phyloP scores from a whole-genome alignment of 2,329 filamentous ascomycete genomes.

The Colletotrichum theobromicola region DNA sequence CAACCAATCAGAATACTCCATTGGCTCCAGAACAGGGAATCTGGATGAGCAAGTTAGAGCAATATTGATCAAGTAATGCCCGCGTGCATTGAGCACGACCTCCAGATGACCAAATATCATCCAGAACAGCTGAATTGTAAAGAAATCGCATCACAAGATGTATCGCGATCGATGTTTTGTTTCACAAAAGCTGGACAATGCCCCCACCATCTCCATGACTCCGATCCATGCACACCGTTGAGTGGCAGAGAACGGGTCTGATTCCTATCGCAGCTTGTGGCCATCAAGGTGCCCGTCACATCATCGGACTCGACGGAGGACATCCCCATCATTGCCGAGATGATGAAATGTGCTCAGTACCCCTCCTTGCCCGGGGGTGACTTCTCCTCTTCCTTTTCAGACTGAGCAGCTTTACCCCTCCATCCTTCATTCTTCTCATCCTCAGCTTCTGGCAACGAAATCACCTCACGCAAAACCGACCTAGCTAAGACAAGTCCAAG shows the following conservation, averaged over 20 bases:
- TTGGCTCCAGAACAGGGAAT: slow-evolving; percentile 27
- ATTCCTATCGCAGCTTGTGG: neutral
- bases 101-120: neutral
- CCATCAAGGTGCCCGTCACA: slow-evolving; percentile 20
- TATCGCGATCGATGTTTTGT: neutral
- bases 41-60: slow-evolving; percentile 40
- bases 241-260: neutral
- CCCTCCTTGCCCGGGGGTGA: neutral
- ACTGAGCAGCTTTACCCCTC: neutral
- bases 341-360: slow-evolving; percentile 18
- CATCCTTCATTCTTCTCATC: neutral
- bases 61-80: slow-evolving; percentile 27
- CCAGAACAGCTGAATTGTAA: neutral
- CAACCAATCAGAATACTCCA: slow-evolving; percentile 33
- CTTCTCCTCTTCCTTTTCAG: neutral
- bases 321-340: neutral
- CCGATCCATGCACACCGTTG: neutral
- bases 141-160: neutral
- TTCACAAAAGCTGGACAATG: neutral
- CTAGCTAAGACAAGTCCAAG: neutral
- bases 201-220: neutral
- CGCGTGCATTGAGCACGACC: neutral
- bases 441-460: neutral
- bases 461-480: neutral
- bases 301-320: slow-evolving; percentile 3